These are phyloP conservation scores for Penicillium sp. DNA, from an alignment of 2,329 filamentous ascomycete genomes.

Conservation along the genomic window DNA sequence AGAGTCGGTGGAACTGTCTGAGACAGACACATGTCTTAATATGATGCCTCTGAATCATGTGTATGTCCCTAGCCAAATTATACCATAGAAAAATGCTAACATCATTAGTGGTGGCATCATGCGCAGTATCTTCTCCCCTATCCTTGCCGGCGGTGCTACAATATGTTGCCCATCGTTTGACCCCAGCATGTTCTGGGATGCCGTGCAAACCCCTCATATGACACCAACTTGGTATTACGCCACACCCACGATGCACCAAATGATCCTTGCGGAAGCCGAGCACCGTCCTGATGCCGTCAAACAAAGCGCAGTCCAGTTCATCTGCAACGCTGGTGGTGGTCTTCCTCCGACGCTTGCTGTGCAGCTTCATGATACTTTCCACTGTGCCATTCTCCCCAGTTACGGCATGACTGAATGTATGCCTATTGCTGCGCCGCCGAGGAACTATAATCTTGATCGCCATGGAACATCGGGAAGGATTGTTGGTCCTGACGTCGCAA, in stretches of 20 bases:
- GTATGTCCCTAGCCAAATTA: slow-evolving; percentile 35
- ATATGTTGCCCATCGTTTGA: slow-evolving; percentile 57
- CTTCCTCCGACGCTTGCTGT: slow-evolving; percentile 52
- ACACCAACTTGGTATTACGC: slow-evolving; percentile 59
- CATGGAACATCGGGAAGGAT: slow-evolving; percentile 54
- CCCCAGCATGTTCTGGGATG: slow-evolving; percentile 56
- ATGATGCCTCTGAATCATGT: slow-evolving; percentile 61
- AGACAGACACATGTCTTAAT: slow-evolving; percentile 53
- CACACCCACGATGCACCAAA: slow-evolving; percentile 57
- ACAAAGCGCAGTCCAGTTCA: slow-evolving; percentile 50
- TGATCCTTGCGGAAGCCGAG: slow-evolving; percentile 50
- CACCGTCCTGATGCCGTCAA: slow-evolving; percentile 42
- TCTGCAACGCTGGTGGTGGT: slow-evolving; percentile 57
- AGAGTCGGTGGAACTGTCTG: slow-evolving; percentile 52
- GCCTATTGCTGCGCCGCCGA: slow-evolving; percentile 56
- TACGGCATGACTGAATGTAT: slow-evolving; percentile 63
- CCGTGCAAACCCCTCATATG: slow-evolving; percentile 43
- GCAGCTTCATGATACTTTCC: slow-evolving; percentile 52
- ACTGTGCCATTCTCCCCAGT: slow-evolving; percentile 54
- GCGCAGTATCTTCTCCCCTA: slow-evolving; percentile 55
- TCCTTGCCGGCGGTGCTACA: slow-evolving; percentile 54
- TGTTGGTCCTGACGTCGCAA: slow-evolving; percentile 52
- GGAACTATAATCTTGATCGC: slow-evolving; percentile 53
- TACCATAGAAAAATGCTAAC: neutral
- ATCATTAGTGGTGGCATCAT: slow-evolving; percentile 50